Base-by-base conservation (phyloP, 176 grass and related monocot genomes). In the Paspalum notatum region DNA sequence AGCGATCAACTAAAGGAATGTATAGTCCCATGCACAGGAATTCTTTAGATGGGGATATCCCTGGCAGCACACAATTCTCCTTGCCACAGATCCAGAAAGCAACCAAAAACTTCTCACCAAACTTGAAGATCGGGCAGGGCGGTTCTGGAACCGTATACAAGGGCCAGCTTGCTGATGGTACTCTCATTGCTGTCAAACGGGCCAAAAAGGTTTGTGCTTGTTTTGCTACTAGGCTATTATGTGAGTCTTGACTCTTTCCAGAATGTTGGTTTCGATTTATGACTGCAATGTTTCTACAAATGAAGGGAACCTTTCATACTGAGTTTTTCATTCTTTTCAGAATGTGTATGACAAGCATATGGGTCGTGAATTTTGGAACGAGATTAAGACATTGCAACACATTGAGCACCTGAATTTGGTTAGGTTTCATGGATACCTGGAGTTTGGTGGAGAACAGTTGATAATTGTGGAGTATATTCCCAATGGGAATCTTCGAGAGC, bases 371-470 rank as follows among this genome's bases (percentile, higher is more conserved):
- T 98, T 98, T 84, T 62, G 85, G 74, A 98, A 89, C 59, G 95
- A 98, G 88, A 95, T 98, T 54, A 81, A 82, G 76, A 95, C 86
- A 38, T 80, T 98, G 89, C 88, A 92, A 74, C 79, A 68, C 63
- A 91, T 95, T 7, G 86, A 91, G 55, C 95, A 98, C 91, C 72
- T 87, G 75, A 98, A 98, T 90, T 72, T 98, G 92, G 95, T 98
- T 12, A 79, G 85, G 49, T 89, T 93, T 61, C 87, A 89, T 83
- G 95, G 95, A 75, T 98, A 83, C 58, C 54, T 95, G 16, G 92
- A 95, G 77, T 72, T 91, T 76, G 86, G 91, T 37, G 86, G 87
- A 46, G 95, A 98, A 82, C 88, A 94, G 65, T 79, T 98, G 46
- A 89, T 98, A 59, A 86, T 98, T 51, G 92, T 98, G 15, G 95